Evolutionary conservation across 192 early-diverging fungal species (phyloP).

Genomic region (Globomyces pollinis-pini): DNA sequence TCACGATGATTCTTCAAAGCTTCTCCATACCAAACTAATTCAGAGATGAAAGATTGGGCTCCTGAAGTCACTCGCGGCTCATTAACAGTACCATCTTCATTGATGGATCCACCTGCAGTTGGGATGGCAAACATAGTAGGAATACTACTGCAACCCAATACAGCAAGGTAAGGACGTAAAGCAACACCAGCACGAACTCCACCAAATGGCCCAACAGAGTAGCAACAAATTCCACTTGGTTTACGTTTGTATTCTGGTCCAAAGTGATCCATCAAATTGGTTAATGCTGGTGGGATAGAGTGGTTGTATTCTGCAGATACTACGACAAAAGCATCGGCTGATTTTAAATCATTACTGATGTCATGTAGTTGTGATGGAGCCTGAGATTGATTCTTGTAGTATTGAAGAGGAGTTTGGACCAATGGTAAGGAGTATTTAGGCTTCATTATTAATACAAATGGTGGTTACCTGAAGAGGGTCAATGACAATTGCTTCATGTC

Average conservation of each 20-base stretch:
- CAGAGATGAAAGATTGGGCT: background rate
- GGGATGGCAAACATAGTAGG: constrained; percentile 19
- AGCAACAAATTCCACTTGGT: constrained; percentile 23
- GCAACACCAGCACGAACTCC: constrained; percentile 19
- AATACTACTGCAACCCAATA: constrained; percentile 18
- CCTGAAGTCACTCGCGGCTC: background rate
- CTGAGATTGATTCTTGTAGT: too few relatives aligned
- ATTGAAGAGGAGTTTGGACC: too few relatives aligned
- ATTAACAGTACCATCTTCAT: constrained; percentile 8
- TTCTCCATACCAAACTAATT: constrained; percentile 6
- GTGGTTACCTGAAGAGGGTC: background rate
- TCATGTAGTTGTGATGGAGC: too few relatives aligned
- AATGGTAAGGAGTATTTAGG: too few relatives aligned
- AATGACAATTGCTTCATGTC: background rate
- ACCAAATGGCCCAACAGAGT: constrained; percentile 23
- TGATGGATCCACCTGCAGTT: constrained; percentile 7
- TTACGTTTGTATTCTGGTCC: constrained; percentile 18
- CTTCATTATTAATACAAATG: too few relatives aligned
- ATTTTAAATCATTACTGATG: background rate
- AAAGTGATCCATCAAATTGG: constrained; percentile 31
- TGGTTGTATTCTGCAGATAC: constrained; percentile 28
- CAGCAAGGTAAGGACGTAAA: constrained; percentile 11
- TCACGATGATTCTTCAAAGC: background rate
- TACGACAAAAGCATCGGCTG: constrained; percentile 21
- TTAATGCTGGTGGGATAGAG: constrained; percentile 25